A percentile compares a stretch with the other conserved stretches of the same genome.
Evolutionary conservation across 345 rosid genomes (phyloP).

Genomic region (Brassica incana): DNA sequence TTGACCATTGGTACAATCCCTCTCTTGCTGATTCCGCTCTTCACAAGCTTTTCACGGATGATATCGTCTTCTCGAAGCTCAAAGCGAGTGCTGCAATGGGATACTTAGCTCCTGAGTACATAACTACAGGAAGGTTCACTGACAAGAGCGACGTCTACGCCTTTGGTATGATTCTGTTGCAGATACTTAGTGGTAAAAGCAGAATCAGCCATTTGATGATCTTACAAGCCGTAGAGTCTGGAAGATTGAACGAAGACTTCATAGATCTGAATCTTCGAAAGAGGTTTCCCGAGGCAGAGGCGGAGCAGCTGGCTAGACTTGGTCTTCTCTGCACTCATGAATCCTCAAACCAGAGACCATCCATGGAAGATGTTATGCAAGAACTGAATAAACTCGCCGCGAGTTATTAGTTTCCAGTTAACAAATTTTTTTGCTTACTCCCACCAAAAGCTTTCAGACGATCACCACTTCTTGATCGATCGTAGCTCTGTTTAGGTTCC

Average conservation of each 20-base stretch:
- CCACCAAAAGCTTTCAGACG: not conserved
- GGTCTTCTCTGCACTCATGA: constrained; percentile 78
- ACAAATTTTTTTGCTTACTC: not conserved
- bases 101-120: constrained; percentile 93
- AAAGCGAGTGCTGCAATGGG: constrained; percentile 99
- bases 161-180: constrained; percentile 73
- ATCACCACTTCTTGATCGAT: not conserved
- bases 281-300: constrained; percentile 59
- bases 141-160: constrained; percentile 90
- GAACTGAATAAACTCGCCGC: constrained; percentile 50
- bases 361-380: constrained; percentile 62
- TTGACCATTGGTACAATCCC: constrained; percentile 70
- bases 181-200: constrained; percentile 76
- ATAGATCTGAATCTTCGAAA: constrained; percentile 69
- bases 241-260: constrained; percentile 51
- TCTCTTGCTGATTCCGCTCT: constrained; percentile 79
- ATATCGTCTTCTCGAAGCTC: constrained; percentile 79
- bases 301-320: constrained; percentile 54
- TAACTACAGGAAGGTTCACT: constrained; percentile 83
- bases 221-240: constrained; percentile 56
- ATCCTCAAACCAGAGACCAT: constrained; percentile 68
- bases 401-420: constrained; percentile 31
- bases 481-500: not conserved
- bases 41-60: constrained; percentile 87
- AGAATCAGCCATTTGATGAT: constrained; percentile 45